These are phyloP conservation scores for Colletotrichum sublineola DNA, from an alignment of 2,329 filamentous ascomycete genomes.

Conservation along the genomic window DNA sequence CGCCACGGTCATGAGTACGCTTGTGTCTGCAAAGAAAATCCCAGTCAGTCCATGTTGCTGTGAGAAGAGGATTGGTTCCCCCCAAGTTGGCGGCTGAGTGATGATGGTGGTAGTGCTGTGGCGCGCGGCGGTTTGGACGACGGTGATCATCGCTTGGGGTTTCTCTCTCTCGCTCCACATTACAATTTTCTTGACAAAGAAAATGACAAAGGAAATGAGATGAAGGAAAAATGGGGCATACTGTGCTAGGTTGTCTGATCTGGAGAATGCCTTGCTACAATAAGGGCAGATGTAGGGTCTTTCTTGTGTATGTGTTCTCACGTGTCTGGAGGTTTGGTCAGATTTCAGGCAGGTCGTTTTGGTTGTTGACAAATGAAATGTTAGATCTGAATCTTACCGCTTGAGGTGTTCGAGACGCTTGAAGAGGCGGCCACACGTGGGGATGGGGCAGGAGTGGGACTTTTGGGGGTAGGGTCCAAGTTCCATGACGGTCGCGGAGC, in stretches of 20 bases:
- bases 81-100: slow-evolving; percentile 46
- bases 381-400: slow-evolving; percentile 76
- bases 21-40: slow-evolving; percentile 80
- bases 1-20: slow-evolving; percentile 75
- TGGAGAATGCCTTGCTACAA: slow-evolving; percentile 98
- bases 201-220: slow-evolving; percentile 51
- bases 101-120: slow-evolving; percentile 51
- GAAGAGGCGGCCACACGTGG: slow-evolving; percentile 95
- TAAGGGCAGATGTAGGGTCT: slow-evolving; percentile 97
- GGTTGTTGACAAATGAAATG: slow-evolving; percentile 53
- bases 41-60: slow-evolving; percentile 53
- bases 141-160: slow-evolving; percentile 47
- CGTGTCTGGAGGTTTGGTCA: slow-evolving; percentile 79
- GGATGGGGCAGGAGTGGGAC: slow-evolving; percentile 99
- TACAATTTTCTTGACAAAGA: slow-evolving; percentile 50
- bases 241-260: slow-evolving; percentile 99
- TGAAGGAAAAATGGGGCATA: slow-evolving; percentile 67
- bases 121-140: slow-evolving; percentile 50
- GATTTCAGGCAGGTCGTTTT: slow-evolving; percentile 58
- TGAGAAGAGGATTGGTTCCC: slow-evolving; percentile 9
- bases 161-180: slow-evolving; percentile 54
- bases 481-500: slow-evolving; percentile 97
- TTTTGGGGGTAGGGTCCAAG: slow-evolving; percentile 97
- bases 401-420: slow-evolving; percentile 99
- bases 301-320: slow-evolving; percentile 99